Base-by-base conservation (phyloP, 2,329 filamentous ascomycete species). In the Microcera coccophila region DNA sequence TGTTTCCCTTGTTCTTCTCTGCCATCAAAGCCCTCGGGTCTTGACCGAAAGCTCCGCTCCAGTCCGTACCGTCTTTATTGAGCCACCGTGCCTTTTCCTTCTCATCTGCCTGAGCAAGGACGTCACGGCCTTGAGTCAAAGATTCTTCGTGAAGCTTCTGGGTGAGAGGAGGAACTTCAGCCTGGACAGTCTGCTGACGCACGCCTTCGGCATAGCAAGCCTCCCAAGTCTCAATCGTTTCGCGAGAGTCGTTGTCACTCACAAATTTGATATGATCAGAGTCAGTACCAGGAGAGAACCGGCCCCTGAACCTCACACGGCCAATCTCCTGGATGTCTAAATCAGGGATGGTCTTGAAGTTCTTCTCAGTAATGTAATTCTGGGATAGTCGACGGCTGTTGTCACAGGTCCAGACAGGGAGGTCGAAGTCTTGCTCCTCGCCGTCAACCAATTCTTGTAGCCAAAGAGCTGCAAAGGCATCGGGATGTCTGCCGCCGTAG, bases 161-260 rank as follows among this genome's bases (percentile, higher is more conserved):
- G 0, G 91, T 76, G 10, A 78, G 68, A 1, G 82, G 79, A 0
- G 90, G 87, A 0, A 95, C 72, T 57, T 94, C 85, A 18, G 82
- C 76, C 9, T 77, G 70, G 1, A 96, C 88, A 20, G 81, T 76
- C 42, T 82, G 78, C 12, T 74, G 68, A 2, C 93, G 81, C 0
- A 95, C 87, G 11, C 91, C 91, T 64, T 97, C 90, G 0, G 89
- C 82, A 31, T 85, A 80, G 62, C 91, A 96, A 1, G 90, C 87
- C 64, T 96, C 90, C 89, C 90, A 97, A 0, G 85, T 87, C 68
- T 97, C 91, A 51, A 88, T 95, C 0, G 90, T 96, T 71, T 97
- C 93, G 22, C 91, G 84, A 1, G 85, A 84, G 61, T 95, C 83
- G 58, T 95, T 95, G 64, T 94, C 87, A 36, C 82, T 79, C 17